Percentiles rank a stretch among this genome's conserved stretches.
Conservation (phyloP, 2,329 filamentous ascomycete genomes). For the Exophiala sp. region DNA sequence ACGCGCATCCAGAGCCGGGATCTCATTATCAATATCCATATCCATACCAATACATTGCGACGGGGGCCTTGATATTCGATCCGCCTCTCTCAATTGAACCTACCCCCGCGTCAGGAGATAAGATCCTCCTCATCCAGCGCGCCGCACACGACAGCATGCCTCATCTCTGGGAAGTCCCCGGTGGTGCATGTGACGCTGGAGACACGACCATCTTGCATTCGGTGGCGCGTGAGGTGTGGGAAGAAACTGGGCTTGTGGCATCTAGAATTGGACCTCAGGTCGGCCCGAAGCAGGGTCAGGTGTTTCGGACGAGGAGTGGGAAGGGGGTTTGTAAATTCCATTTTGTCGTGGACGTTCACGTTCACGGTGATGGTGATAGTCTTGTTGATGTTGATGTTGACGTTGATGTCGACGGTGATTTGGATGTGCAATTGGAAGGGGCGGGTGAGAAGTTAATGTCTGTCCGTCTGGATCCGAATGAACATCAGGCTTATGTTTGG, state of each 20-base stretch:
- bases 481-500: conserved; percentile 38
- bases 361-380: no score
- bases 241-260: conserved; percentile 48
- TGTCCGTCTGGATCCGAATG: conserved; percentile 33
- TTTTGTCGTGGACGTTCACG: conserved; percentile 37
- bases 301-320: conserved; percentile 22
- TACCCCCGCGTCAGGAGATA: neutral
- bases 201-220: conserved; percentile 47
- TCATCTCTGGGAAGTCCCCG: conserved; percentile 47
- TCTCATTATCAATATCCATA: neutral
- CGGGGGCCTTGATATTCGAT: conserved; percentile 15
- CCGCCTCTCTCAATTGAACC: neutral
- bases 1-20: no score
- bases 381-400: conserved; percentile 38
- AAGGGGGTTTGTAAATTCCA: conserved; percentile 33
- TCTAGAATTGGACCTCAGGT: conserved; percentile 41
- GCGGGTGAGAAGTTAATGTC: neutral
- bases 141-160: conserved; percentile 37
- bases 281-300: conserved; percentile 21
- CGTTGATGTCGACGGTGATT: conserved; percentile 24
- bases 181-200: conserved; percentile 44
- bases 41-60: conserved; percentile 13
- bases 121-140: conserved; percentile 43
- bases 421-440: conserved; percentile 9
- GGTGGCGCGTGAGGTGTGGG: conserved; percentile 46